A percentile compares a stretch with the other conserved stretches of the same genome.
Evolutionary conservation across 2,329 filamentous ascomycete genomes (phyloP).

Genomic region (Paraphaeosphaeria sporulosa): DNA sequence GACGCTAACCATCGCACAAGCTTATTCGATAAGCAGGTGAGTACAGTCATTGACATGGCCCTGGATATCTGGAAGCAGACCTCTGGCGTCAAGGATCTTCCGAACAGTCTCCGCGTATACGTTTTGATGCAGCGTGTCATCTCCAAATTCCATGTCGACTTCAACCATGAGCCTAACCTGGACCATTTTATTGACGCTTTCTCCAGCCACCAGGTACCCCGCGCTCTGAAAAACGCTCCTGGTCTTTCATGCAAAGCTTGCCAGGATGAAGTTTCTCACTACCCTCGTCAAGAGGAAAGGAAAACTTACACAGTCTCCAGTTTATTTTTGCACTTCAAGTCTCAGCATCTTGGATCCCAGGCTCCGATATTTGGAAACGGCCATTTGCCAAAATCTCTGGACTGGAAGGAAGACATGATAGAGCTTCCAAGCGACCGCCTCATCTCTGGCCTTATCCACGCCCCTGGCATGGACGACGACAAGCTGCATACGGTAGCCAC

Average conservation of each 20-base stretch:
- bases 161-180: conserved; percentile 64
- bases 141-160: conserved; percentile 64
- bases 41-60: conserved; percentile 57
- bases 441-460: conserved; percentile 58
- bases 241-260: conserved; percentile 55
- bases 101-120: conserved; percentile 68
- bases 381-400: conserved; percentile 38
- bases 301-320: conserved; percentile 58
- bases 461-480: conserved; percentile 64
- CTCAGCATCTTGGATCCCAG: conserved; percentile 58
- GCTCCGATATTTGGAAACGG: conserved; percentile 32
- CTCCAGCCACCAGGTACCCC: conserved; percentile 51
- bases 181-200: conserved; percentile 61
- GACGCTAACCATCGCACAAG: conserved; percentile 42
- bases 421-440: conserved; percentile 62
- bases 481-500: conserved; percentile 62
- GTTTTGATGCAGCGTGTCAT: conserved; percentile 70
- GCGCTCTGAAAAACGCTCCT: conserved; percentile 53
- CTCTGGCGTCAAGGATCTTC: conserved; percentile 66
- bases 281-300: conserved; percentile 45
- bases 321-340: conserved; percentile 67
- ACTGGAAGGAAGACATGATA: conserved; percentile 70
- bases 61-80: conserved; percentile 70
- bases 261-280: conserved; percentile 37
- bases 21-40: conserved; percentile 50